Evolutionary conservation across 768 basidiomycete species (phyloP), one percentile per base, ranked within the genome.

Genomic region (Naganishia vaughanmartiniae): DNA sequence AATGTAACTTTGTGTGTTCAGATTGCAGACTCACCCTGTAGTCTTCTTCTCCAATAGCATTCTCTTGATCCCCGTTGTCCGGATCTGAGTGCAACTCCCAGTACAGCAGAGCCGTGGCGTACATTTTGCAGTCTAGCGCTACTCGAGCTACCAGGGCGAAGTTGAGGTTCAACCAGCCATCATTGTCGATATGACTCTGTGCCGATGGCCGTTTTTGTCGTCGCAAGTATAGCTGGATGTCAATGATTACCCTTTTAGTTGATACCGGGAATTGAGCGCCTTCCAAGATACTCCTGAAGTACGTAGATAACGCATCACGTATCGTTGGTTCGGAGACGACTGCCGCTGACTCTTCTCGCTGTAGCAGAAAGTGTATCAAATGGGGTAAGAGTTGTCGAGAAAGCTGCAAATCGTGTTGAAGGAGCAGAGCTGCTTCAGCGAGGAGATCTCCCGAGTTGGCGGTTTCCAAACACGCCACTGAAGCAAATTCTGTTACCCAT

Each of bases 81-180:
- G 92, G 89, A 57, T 78, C 78, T 28, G 83, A 82, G 0, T 87
- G 89, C 15, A 95, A 84, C 76, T 98, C 95, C 39, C 96, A 83
- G 78, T 94, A 95, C 31, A 98, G 84, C 28, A 97, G 84, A 0
- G 92, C 90, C 0, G 94, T 94, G 4, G 92, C 92, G 78, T 91
- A 96, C 10, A 91, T 88, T 0, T 90, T 90, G 70, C 89, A 93
- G 42, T 83, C 78, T 67, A 91, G 87, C 3, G 94, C 90, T 42
- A 87, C 89, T 72, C 83, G 83, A 12, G 89, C 88, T 28, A 98
- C 84, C 6, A 92, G 82, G 1, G 85, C 77, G 76, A 85, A 91
- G 73, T 95, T 88, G 53, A 97, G 75, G 42, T 86, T 83, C 14
- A 99, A 84, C 96, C 96, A 98, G 9, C n/a, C 30, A 53, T 83